phyloP scores from a whole-genome alignment of 2,329 filamentous ascomycete species.

The Paraconiothyrium sp. region DNA sequence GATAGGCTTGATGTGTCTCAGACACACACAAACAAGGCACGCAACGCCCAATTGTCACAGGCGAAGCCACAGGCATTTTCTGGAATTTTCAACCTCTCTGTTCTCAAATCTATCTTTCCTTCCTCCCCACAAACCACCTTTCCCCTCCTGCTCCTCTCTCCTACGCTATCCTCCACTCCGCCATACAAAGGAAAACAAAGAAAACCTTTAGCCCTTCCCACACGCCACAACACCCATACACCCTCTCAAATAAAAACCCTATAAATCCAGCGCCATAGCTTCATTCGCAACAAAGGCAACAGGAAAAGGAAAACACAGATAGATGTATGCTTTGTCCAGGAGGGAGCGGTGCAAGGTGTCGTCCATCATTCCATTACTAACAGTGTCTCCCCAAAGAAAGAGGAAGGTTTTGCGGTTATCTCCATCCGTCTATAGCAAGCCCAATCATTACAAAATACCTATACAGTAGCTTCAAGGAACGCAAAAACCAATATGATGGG shows the following conservation, averaged over 20 bases:
- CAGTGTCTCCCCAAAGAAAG: conserved; percentile 26
- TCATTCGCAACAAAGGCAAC: background rate
- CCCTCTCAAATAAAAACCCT: background rate
- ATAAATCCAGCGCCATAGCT: background rate
- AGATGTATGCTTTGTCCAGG: background rate
- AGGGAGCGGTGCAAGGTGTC: conserved; percentile 17
- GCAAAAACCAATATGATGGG: conserved; percentile 38
- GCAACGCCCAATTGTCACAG: no score
- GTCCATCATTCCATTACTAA: conserved; percentile 46
- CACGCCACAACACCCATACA: background rate
- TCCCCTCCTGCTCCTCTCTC: background rate
- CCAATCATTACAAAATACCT: conserved; percentile 53
- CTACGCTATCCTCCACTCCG: background rate
- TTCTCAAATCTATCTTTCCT: background rate
- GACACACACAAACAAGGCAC: no score
- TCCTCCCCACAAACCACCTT: background rate
- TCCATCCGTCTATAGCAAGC: conserved; percentile 43
- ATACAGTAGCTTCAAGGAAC: conserved; percentile 38
- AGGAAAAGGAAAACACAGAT: background rate
- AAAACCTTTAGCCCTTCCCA: background rate
- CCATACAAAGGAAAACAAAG: background rate
- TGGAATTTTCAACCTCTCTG: conserved; percentile 1
- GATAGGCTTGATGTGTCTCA: no score
- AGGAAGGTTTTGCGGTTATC: conserved; percentile 42
- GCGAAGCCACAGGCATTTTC: background rate